phyloP scores from a whole-genome alignment of 1,284 basidiomycete genomes.

The Tilletiopsis washingtonensis region DNA sequence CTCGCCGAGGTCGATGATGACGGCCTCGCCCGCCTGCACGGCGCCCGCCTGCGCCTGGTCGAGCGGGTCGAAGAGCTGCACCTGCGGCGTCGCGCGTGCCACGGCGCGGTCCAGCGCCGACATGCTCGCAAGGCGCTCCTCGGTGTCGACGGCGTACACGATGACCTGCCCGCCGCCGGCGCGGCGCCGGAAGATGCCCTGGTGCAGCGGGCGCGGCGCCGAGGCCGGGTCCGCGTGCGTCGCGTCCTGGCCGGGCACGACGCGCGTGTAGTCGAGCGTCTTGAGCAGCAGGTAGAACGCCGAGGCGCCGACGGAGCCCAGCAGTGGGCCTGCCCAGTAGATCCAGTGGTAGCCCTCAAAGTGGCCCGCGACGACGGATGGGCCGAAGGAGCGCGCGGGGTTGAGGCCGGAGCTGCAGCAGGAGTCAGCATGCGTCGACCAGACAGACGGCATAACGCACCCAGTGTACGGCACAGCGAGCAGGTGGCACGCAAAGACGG shows the following conservation, averaged over 20 bases:
- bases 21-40: background rate
- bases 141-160: background rate
- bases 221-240: background rate
- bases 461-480: conserved; percentile 12
- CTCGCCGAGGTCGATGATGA: background rate
- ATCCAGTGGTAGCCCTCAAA: conserved; percentile 8
- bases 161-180: background rate
- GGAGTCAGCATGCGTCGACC: too few species aligned
- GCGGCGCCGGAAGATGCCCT: background rate
- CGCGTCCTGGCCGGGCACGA: conserved; percentile 6
- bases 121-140: background rate
- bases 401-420: conserved; percentile 5
- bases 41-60: background rate
- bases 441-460: too few species aligned
- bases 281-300: conserved; percentile 6
- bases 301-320: conserved; percentile 5
- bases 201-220: background rate
- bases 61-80: background rate
- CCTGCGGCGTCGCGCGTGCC: background rate
- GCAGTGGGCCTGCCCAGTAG: conserved; percentile 8
- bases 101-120: background rate
- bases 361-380: conserved; percentile 3
- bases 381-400: conserved; percentile 8
- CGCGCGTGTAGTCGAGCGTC: background rate
- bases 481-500: conserved; percentile 21